These are phyloP conservation scores for Phytophthora podocarpi DNA, from an alignment of 352 stramenopile genomes.

Conservation along the genomic window DNA sequence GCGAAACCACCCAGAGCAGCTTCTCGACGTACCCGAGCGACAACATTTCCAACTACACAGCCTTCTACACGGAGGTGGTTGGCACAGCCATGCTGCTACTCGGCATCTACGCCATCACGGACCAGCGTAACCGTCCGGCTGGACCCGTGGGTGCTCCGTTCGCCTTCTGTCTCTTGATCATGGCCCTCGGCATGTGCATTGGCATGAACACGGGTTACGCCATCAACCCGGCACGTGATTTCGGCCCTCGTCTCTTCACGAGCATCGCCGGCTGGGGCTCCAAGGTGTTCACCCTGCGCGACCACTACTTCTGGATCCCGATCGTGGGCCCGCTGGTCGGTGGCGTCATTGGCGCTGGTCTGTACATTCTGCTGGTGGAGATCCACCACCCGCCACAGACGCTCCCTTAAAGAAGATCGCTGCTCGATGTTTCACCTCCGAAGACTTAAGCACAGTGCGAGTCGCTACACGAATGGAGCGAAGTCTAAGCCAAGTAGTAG, in stretches of 20 bases:
- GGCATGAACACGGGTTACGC: constrained; percentile 77
- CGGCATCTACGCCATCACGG: constrained; percentile 65
- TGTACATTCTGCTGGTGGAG: constrained; percentile 49
- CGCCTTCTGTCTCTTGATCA: constrained; percentile 51
- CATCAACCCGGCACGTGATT: constrained; percentile 68
- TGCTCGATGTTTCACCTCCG: too few species aligned
- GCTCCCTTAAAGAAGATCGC: constrained; percentile 12
- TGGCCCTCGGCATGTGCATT: constrained; percentile 73
- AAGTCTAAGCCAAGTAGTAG: constrained; percentile 3
- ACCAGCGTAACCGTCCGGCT: constrained; percentile 61
- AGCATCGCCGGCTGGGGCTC: constrained; percentile 46
- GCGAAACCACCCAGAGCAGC: constrained; percentile 40
- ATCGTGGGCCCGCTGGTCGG: constrained; percentile 55
- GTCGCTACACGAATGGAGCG: neutral
- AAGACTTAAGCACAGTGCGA: too few species aligned
- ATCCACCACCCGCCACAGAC: constrained; percentile 45
- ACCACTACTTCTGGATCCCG: constrained; percentile 70
- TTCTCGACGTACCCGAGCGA: constrained; percentile 61
- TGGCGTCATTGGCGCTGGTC: constrained; percentile 41
- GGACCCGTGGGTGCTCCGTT: constrained; percentile 49
- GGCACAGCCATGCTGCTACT: constrained; percentile 60
- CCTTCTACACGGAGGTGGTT: constrained; percentile 65
- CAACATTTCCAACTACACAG: constrained; percentile 39
- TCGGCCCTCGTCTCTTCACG: constrained; percentile 55
- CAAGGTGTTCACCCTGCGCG: constrained; percentile 36